These are phyloP conservation scores for Alternaria postmessia DNA, from an alignment of 2,329 filamentous ascomycete genomes.

Conservation along the genomic window DNA sequence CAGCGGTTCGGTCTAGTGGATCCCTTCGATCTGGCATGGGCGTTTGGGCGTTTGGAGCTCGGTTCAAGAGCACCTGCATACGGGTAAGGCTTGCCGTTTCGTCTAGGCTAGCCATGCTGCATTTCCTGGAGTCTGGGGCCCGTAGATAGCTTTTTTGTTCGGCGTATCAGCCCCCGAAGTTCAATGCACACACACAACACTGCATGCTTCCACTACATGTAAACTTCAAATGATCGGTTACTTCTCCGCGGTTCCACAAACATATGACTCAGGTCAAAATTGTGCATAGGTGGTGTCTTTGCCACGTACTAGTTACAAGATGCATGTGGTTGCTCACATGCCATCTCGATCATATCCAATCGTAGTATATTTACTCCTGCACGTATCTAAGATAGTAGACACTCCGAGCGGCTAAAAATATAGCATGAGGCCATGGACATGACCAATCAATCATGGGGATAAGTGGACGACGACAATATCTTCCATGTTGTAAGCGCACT, in stretches of 20 bases:
- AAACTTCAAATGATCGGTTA: background rate
- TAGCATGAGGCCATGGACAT: too few species aligned
- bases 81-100: conserved; percentile 8
- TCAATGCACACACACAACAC: background rate
- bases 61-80: conserved; percentile 5
- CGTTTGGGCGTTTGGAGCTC: conserved; percentile 10
- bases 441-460: background rate
- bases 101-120: conserved; percentile 18
- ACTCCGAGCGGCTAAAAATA: too few species aligned
- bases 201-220: background rate
- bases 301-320: background rate
- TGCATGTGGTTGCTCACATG: background rate
- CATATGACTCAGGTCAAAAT: background rate
- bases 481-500: background rate
- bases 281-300: background rate
- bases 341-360: background rate
- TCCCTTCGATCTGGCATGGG: conserved; percentile 3
- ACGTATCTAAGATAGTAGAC: too few species aligned
- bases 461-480: background rate
- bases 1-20: background rate
- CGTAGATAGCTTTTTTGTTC: background rate
- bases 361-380: background rate
- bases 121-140: conserved; percentile 18
- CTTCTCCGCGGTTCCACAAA: background rate
- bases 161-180: background rate